Evolutionary conservation across 805 yeast genomes (phyloP).

Genomic region (Dipodascus albidus): DNA sequence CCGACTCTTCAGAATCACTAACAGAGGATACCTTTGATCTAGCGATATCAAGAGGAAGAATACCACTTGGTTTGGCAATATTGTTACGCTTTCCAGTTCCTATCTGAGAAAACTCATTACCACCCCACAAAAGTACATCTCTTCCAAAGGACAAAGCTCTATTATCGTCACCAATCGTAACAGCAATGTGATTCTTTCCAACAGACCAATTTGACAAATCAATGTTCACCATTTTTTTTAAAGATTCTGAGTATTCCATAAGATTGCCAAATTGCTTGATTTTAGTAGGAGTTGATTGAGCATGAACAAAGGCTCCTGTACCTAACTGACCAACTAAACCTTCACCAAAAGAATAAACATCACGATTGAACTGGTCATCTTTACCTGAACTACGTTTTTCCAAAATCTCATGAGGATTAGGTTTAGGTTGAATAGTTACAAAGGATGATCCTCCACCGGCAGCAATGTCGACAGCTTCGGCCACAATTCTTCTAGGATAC

Average conservation of each 20-base stretch:
- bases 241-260: conserved; percentile 43
- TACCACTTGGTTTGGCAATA: conserved; percentile 15
- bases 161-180: conserved; percentile 38
- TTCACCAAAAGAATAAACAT: conserved; percentile 59
- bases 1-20: conserved; percentile 3
- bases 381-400: conserved; percentile 17
- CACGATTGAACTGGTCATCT: conserved; percentile 16
- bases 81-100: conserved; percentile 71
- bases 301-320: conserved; percentile 61
- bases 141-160: conserved; percentile 2
- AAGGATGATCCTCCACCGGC: conserved; percentile 63
- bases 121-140: conserved; percentile 75
- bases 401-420: not conserved
- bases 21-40: not conserved
- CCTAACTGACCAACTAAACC: conserved; percentile 86
- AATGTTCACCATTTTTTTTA: conserved; percentile 32
- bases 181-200: conserved; percentile 56
- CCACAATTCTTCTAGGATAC: conserved; percentile 30
- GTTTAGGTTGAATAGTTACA: conserved; percentile 18
- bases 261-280: conserved; percentile 38
- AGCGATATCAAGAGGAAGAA: conserved; percentile 8
- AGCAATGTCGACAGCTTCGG: conserved; percentile 30
- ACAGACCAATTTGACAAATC: conserved; percentile 41
- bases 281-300: conserved; percentile 54
- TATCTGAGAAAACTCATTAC: conserved; percentile 69